phyloP scores from a whole-genome alignment of 208 protist genomes.

The Trypanosoma platydactyli region DNA sequence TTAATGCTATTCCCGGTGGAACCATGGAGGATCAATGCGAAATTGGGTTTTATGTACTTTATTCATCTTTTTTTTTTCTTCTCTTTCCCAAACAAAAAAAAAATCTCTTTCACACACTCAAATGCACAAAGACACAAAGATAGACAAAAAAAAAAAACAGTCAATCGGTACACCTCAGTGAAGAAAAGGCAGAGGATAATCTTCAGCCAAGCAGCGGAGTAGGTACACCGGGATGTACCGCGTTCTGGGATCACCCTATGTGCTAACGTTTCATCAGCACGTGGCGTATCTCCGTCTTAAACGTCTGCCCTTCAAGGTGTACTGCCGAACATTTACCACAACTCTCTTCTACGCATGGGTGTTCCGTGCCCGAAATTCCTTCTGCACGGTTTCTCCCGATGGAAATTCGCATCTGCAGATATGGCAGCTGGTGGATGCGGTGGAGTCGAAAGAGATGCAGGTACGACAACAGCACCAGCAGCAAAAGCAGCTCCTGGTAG shows the following conservation, averaged over 20 bases:
- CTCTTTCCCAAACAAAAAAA: too few species aligned
- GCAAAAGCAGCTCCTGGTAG: too few species aligned
- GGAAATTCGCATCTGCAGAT: slow-evolving; percentile 55
- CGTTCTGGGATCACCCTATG: slow-evolving; percentile 82
- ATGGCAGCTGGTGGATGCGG: slow-evolving; percentile 74
- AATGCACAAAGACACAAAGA: slow-evolving; percentile 8
- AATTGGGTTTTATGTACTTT: too few species aligned
- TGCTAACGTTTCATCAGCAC: slow-evolving; percentile 69
- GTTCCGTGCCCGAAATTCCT: slow-evolving; percentile 58
- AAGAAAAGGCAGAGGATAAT: background rate
- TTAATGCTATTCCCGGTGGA: too few species aligned
- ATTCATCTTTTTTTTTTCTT: background rate
- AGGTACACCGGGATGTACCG: slow-evolving; percentile 36
- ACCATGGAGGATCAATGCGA: too few species aligned
- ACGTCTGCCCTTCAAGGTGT: slow-evolving; percentile 75
- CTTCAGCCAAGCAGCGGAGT: slow-evolving; percentile 2
- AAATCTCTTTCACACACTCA: slow-evolving; percentile 12
- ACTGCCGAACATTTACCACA: slow-evolving; percentile 78
- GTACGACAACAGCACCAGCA: background rate
- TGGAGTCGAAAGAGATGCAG: slow-evolving; percentile 32
- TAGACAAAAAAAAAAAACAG: too few species aligned
- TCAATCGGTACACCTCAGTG: too few species aligned
- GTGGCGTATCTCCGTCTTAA: slow-evolving; percentile 85
- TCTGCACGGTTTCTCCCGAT: slow-evolving; percentile 62
- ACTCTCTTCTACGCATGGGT: slow-evolving; percentile 67